Percentiles rank a stretch among this genome's conserved stretches.
These are phyloP conservation scores for Mentha longifolia DNA, from an alignment of 257 asterid genomes.

Conservation along the genomic window DNA sequence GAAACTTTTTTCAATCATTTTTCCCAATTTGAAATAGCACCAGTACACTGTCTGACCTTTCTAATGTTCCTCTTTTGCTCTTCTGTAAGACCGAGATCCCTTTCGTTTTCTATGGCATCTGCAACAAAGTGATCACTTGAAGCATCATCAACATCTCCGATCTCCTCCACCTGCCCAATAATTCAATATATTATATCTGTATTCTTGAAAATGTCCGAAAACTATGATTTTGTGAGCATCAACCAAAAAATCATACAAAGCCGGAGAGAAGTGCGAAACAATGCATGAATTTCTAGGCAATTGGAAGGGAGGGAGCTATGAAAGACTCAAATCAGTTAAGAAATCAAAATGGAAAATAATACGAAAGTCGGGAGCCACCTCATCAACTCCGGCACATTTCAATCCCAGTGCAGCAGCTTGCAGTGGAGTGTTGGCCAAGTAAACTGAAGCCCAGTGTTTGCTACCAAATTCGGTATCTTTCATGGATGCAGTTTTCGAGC, in stretches of 20 bases:
- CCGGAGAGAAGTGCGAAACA: neutral
- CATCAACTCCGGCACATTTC: slow-evolving; percentile 69
- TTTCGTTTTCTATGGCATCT: slow-evolving; percentile 79
- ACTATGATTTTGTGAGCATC: slow-evolving; percentile 6
- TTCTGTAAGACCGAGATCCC: slow-evolving; percentile 62
- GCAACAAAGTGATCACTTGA: slow-evolving; percentile 62
- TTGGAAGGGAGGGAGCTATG: neutral
- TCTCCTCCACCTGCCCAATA: slow-evolving; percentile 76
- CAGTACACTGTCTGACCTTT: slow-evolving; percentile 45
- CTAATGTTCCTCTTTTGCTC: slow-evolving; percentile 69
- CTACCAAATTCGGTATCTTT: slow-evolving; percentile 54
- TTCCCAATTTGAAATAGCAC: neutral
- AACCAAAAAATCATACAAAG: neutral
- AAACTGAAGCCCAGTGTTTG: slow-evolving; percentile 76
- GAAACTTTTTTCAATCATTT: neutral
- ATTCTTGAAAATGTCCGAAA: neutral
- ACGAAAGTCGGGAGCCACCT: slow-evolving; percentile 42
- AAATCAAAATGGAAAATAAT: neutral
- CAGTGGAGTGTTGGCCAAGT: slow-evolving; percentile 81
- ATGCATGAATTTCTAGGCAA: neutral
- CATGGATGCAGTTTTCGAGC: slow-evolving; percentile 50
- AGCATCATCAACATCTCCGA: slow-evolving; percentile 64
- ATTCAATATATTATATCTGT: neutral
- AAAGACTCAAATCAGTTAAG: too few relatives aligned
- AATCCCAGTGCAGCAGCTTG: slow-evolving; percentile 82